Percentiles rank a stretch among this genome's conserved stretches.
Conservation (phyloP, 805 yeast species). For the Wickerhamiella australiensis region DNA sequence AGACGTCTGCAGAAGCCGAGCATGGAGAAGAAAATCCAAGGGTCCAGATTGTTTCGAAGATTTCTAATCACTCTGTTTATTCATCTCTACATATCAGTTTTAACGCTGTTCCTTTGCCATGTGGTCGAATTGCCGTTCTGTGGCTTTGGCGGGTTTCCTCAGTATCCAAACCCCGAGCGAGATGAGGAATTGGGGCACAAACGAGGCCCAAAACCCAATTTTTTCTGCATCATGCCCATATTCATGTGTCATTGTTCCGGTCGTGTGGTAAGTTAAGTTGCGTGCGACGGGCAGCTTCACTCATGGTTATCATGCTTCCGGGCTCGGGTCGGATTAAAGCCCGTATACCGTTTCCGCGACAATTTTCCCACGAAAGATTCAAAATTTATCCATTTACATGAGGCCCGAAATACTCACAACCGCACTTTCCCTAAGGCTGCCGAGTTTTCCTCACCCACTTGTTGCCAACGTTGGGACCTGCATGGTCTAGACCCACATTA, state of each 20-base stretch:
- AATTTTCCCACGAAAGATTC: too few species aligned
- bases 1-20: neutral
- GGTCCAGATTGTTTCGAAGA: neutral
- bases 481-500: neutral
- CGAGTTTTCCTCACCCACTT: neutral
- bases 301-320: neutral
- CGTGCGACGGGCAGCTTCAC: neutral
- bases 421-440: neutral
- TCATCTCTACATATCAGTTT: too few species aligned
- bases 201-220: neutral
- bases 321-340: neutral
- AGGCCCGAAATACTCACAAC: neutral
- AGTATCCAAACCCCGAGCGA: neutral
- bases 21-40: neutral
- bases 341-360: too few species aligned
- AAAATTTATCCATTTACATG: neutral
- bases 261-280: neutral
- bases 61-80: too few species aligned
- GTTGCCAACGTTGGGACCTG: neutral
- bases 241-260: neutral
- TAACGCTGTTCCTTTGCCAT: too few species aligned
- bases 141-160: neutral
- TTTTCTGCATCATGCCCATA: neutral
- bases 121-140: neutral
- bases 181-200: neutral